These are phyloP conservation scores for Colletotrichum sp. DNA, from an alignment of 2,329 filamentous ascomycete genomes.

Conservation along the genomic window DNA sequence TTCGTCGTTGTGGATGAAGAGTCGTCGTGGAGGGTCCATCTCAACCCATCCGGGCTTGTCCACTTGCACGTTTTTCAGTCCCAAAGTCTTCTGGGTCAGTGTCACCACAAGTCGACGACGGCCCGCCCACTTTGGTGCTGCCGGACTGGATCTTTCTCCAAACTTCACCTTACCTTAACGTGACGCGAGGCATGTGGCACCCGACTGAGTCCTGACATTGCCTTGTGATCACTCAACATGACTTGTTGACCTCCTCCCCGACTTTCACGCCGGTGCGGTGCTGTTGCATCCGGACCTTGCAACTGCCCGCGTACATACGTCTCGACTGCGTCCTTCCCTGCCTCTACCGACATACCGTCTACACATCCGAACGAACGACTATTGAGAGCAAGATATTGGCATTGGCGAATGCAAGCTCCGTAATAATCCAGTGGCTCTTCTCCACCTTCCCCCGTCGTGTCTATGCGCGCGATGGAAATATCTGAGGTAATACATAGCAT, in stretches of 20 bases:
- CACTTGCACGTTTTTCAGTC: conserved; percentile 2
- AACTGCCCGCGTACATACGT: background rate
- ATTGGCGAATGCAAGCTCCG: background rate
- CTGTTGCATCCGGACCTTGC: background rate
- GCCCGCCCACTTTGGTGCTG: background rate
- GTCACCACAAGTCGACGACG: background rate
- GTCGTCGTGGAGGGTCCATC: background rate
- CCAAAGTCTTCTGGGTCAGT: background rate
- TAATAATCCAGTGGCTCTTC: background rate
- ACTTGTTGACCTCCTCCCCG: background rate
- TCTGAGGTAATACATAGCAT: background rate
- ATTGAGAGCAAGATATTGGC: background rate
- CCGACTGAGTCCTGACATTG: background rate
- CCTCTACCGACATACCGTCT: background rate
- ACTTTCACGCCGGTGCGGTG: background rate
- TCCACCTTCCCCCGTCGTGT: background rate
- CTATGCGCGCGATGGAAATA: background rate
- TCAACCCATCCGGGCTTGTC: background rate
- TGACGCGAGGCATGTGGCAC: background rate
- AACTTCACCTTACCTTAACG: background rate
- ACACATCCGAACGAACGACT: background rate
- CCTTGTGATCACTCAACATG: background rate
- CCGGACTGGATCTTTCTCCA: background rate
- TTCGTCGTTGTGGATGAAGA: background rate
- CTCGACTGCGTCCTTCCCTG: conserved; percentile 5